Evolutionary conservation across 2,329 filamentous ascomycete genomes (phyloP), one percentile per base, ranked within the genome.

Genomic region (Diplocarpon mali): DNA sequence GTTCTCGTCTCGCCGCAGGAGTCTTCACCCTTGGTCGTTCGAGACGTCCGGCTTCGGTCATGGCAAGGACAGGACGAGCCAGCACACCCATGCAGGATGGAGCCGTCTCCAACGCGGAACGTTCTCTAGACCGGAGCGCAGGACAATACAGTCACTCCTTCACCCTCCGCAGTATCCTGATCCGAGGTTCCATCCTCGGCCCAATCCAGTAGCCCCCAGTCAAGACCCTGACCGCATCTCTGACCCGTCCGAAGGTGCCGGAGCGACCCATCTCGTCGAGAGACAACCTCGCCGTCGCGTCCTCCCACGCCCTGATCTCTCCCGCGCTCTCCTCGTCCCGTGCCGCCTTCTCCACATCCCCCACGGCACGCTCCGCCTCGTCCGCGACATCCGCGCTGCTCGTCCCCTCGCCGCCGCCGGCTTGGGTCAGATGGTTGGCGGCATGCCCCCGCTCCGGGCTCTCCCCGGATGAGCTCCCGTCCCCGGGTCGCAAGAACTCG

Each of bases 121-220:
- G n/a, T n/a, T n/a, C n/a, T n/a, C n/a, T n/a, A n/a, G n/a, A n/a
- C n/a, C n/a, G n/a, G n/a, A n/a, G n/a, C n/a, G n/a, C n/a, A n/a
- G n/a, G n/a, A n/a, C n/a, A n/a, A n/a, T n/a, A n/a, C n/a, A n/a
- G 7, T 35, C 34, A 35, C 35, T 48, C 46, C 27, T 45, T 48
- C n/a, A 56, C 42, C 47, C 52, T 57, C 44, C 35, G 56, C 48
- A 61, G 44, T 42, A 61, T 53, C 27, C 49, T 47, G 40, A 61
- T 54, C 41, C 32, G 55, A 13, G 75, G 74, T 50, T 67, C 67
- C 74, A 81, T 78, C 51, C 69, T 67, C 17, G 77, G 78, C 0
- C 78, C 79, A 52, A 76, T 52, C 78, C 78, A 83, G 73, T 76
- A 80, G 0, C 79, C 78, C 2, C 76, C 70, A 0, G 75, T 78